Conservation (phyloP, 495 filamentous ascomycete genomes). For the Podospora anserina region DNA sequence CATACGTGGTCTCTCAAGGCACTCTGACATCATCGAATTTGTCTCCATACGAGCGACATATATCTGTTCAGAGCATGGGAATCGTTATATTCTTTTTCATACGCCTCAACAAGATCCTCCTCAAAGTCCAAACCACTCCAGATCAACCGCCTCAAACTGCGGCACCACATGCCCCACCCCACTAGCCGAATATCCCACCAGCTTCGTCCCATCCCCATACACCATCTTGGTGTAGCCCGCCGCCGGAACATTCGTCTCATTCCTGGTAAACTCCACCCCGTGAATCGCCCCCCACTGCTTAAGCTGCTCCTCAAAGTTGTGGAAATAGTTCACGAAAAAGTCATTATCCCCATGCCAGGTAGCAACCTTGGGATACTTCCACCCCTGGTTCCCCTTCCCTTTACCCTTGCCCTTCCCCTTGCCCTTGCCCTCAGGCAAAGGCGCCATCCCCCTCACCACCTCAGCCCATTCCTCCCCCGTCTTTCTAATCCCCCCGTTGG, state of each 20-base stretch:
- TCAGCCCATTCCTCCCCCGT: slow-evolving; percentile 43
- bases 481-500: slow-evolving; percentile 40
- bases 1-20: too few relatives aligned
- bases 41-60: too few relatives aligned
- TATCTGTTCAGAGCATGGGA: too few relatives aligned
- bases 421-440: background rate
- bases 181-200: slow-evolving; percentile 42
- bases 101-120: too few relatives aligned
- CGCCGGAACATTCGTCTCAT: slow-evolving; percentile 35
- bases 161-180: slow-evolving; percentile 51
- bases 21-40: too few relatives aligned
- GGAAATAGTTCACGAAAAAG: slow-evolving; percentile 38
- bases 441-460: slow-evolving; percentile 46
- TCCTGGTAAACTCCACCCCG: slow-evolving; percentile 33
- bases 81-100: too few relatives aligned
- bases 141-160: slow-evolving; percentile 35
- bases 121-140: slow-evolving; percentile 40
- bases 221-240: slow-evolving; percentile 41
- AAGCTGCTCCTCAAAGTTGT: slow-evolving; percentile 48
- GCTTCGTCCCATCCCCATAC: slow-evolving; percentile 42
- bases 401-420: background rate
- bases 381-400: slow-evolving; percentile 32
- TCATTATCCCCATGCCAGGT: slow-evolving; percentile 52
- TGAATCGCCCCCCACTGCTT: slow-evolving; percentile 53
- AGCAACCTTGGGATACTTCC: slow-evolving; percentile 53